Base-by-base conservation (phyloP, 2,329 filamentous ascomycete species). In the Colletotrichum magnum region DNA sequence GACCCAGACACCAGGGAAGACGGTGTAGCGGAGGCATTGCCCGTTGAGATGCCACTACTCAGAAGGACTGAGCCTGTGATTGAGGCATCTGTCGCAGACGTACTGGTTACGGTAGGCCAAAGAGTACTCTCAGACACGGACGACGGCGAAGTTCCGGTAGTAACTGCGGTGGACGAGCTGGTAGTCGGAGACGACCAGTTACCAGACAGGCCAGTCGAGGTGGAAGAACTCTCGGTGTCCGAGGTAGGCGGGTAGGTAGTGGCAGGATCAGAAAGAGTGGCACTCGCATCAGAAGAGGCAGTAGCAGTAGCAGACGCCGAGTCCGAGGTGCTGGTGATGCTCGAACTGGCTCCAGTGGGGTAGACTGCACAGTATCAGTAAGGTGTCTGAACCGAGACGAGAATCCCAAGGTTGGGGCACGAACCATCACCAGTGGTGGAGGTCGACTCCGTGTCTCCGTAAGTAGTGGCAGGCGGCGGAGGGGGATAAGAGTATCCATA, bases 401-500 rank as follows among this genome's bases (percentile, higher is more conserved):
- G 13, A 6, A 0, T 7, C 4, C 2, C 12, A 9, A 10, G n/a
- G 43, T 1, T 5, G 39, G 16, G 28, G 18, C 18, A 61, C 66
- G 10, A 12, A 69, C 69, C 56, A 36, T 66, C 6, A 10, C 16
- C 51, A 15, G 43, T 51, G 6, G 32, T 58, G 41, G 15, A n/a
- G 1, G 52, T 54, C 36, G 53, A 66, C 12, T 65, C 59, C 26
- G 41, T 32, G n/a, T 69, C 54, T 16, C 45, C 58, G n/a, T 69
- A 71, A 4, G 67, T 63, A 18, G 69, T 70, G 2, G 51, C 50
- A 26, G 60, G 15, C 21, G 60, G 47, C 26, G 52, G 56, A 5
- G 51, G 21, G 15, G 69, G 61, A 10, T 32, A 47, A 9, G 65
- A 51, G 43, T 70, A 71, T 36, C 67, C 69, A 47, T 71, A 71